A percentile compares a stretch with the other conserved stretches of the same genome.
Conservation (phyloP, 441 rosid genomes). For the Populus trichocarpa region DNA sequence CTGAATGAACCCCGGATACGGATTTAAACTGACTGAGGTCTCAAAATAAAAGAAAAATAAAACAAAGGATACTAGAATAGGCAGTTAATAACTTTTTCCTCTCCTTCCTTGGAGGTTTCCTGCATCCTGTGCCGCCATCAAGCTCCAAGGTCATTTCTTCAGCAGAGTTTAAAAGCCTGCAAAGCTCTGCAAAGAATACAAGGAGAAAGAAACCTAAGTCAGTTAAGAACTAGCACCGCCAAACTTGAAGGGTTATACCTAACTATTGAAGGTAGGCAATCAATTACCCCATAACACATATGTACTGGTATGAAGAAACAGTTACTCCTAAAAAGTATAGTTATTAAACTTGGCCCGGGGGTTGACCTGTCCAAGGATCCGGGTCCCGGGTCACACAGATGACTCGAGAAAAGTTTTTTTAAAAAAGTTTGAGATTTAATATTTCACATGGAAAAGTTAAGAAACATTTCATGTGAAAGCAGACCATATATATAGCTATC, state of each 20-base stretch:
- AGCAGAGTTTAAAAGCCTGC: slow-evolving; percentile 39
- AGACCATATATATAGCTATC: no score
- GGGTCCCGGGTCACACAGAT: neutral
- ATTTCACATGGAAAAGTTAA: neutral
- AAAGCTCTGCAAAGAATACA: slow-evolving; percentile 45
- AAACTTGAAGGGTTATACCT: slow-evolving; percentile 12
- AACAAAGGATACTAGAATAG: slow-evolving; percentile 42
- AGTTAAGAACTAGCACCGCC: slow-evolving; percentile 27
- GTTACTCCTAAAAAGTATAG: neutral
- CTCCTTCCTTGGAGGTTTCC: slow-evolving; percentile 57
- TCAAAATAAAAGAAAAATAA: neutral
- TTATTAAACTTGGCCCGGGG: no score
- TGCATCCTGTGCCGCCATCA: slow-evolving; percentile 31
- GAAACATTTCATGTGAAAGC: neutral
- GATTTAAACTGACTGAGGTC: neutral
- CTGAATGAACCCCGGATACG: neutral
- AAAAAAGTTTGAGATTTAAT: no score
- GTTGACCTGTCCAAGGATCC: neutral
- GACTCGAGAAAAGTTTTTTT: neutral
- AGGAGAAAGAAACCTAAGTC: slow-evolving; percentile 23
- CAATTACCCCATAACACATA: slow-evolving; percentile 6
- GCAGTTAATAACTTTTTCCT: slow-evolving; percentile 44
- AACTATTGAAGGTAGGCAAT: slow-evolving; percentile 12
- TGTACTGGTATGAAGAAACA: neutral
- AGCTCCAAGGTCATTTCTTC: slow-evolving; percentile 30